Base-by-base conservation (phyloP, 345 rosid species). In the Ceriops decandra region DNA sequence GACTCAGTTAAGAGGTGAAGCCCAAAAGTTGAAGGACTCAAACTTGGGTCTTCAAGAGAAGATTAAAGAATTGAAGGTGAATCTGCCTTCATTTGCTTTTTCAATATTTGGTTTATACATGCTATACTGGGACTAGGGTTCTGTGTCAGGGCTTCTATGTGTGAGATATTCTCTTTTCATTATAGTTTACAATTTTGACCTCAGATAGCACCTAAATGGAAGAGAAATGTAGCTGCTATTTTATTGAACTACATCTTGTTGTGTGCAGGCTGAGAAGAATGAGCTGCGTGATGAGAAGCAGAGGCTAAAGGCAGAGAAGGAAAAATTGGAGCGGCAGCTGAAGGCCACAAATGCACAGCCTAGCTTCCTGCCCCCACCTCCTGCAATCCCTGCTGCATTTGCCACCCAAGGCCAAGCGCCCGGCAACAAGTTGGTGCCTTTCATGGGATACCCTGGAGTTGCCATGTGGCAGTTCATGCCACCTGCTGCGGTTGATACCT, bases 381-480 rank as follows among this genome's bases (percentile, higher is more conserved):
- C 86, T 57, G 76, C 83, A 62, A 82, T 89, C 54, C 77, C 89
- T 26, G 58, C 95, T 4, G 85, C 92, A 30, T 91, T 77, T 76
- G 67, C 74, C 80, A 70, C 91, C 83, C 88, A 70, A 75, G 84
- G 15, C 81, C 89, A 20, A 83, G 70, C 87, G 76, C 77, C 83
- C 69, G 95, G 96, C 71, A 91, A 82, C 89, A 36, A 91, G 67
- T 74, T 91, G 81, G 82, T 82, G 80, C 90, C 85, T 86, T 7
- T 85, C 85, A 56, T 91, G 57, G 62, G 91, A 84, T 54, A 82
- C 82, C 78, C 93, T 82, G 64, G 91, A 87, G 68, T 88, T 79
- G 82, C 99, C 21, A 89, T 91, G 99, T 93, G 97, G 97, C 96
- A 88, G 77, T 93, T 89, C 78, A 76, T 93, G 74, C 88, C 92